Evolutionary conservation across 352 stramenopile genomes (phyloP).

Genomic region (Stramenopiles sp.): DNA sequence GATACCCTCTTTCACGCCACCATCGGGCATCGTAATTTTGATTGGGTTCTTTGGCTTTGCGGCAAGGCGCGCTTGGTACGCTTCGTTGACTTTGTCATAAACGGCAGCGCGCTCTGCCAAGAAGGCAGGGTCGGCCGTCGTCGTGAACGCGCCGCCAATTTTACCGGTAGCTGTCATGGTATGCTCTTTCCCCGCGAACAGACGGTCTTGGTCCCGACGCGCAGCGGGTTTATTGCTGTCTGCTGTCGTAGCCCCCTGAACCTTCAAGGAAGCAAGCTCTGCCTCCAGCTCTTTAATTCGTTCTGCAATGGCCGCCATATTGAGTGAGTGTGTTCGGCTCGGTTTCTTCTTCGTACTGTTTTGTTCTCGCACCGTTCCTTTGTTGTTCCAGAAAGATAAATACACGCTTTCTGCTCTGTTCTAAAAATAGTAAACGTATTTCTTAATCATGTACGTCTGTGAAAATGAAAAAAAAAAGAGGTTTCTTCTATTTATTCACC

Average conservation of each 20-base stretch:
- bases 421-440: too few species aligned
- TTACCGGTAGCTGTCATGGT: conserved; percentile 25
- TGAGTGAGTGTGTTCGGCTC: too few species aligned
- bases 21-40: conserved; percentile 88
- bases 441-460: too few species aligned
- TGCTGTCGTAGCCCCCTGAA: neutral
- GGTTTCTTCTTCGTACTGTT: too few species aligned
- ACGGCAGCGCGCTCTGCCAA: conserved; percentile 45
- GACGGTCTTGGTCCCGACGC: neutral
- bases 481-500: too few species aligned
- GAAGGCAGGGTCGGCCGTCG: conserved; percentile 56
- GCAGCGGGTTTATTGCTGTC: neutral
- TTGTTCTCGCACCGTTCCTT: too few species aligned
- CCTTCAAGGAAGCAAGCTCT: neutral
- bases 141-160: conserved; percentile 52
- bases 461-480: too few species aligned
- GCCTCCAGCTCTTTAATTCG: neutral
- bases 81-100: conserved; percentile 56
- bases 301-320: neutral
- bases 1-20: conserved; percentile 62
- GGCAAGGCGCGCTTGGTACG: conserved; percentile 37
- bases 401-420: too few species aligned
- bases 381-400: too few species aligned
- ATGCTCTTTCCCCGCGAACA: neutral
- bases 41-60: conserved; percentile 68